Evolutionary conservation across 306 rosid species (phyloP), one percentile per base, ranked within the genome.

Genomic region (Sicyos baderoa): DNA sequence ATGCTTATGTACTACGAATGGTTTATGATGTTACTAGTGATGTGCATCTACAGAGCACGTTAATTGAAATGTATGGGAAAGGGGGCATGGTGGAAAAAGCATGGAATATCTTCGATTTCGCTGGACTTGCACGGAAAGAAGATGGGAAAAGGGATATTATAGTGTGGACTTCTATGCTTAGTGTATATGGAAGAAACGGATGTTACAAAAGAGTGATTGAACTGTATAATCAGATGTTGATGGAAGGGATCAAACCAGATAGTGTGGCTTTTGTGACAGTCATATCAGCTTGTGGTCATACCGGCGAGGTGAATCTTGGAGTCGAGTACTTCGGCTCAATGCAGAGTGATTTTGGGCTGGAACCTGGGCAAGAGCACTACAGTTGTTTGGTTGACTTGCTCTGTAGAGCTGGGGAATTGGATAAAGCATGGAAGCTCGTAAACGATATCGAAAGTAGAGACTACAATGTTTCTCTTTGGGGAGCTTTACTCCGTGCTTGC

Each of bases 61-160:
- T 85, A 83, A 76, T 85, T 77, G 94, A 89, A 78, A 85, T 89
- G 94, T 89, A 84, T 78, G 94, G 94, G 2, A 89, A 85, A 75
- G 80, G 89, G 81, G 94, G 96, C 50, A 18, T 87, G 70, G 82
- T 81, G 11, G 79, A 78, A 71, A 84, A 85, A 75, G 91, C 91
- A 51, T 61, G 77, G 86, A 76, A 60, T 65, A 87, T 87, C 35
- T 89, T 87, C 70, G 66, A 75, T 67, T 71, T 84, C 72, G 76
- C 60, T 32, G 91, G 95, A 64, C 70, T 82, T 65, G 81, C 66
- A 47, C 70, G 57, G 10, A 80, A 57, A 66, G 78, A 73, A 52
- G 84, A 68, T 70, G 75, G 76, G 73, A 79, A 74, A 49, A 82
- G 87, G 47, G 93, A 89, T 27, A 72, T 89, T 67, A 84, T 89